Conservation (phyloP, 1,139 yeast species). For the Yamadazyma diddensiae region DNA sequence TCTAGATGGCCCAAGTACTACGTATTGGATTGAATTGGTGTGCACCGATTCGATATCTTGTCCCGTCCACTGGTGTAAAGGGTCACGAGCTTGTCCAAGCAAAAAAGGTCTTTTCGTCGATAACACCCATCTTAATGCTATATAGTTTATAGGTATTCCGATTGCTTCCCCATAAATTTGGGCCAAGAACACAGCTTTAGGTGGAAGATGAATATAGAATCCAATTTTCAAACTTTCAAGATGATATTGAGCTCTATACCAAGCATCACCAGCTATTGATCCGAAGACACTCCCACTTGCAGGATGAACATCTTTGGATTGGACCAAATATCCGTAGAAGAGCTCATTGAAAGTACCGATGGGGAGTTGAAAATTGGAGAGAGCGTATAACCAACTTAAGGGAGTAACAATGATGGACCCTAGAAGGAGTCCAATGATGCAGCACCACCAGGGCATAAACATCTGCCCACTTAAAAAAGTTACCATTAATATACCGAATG, state of each 20-base stretch:
- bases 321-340: slow-evolving; percentile 44
- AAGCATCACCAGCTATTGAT: slow-evolving; percentile 50
- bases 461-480: slow-evolving; percentile 36
- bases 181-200: slow-evolving; percentile 44
- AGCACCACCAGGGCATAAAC: slow-evolving; percentile 52
- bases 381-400: slow-evolving; percentile 48
- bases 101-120: slow-evolving; percentile 35
- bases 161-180: slow-evolving; percentile 48
- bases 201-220: slow-evolving; percentile 48
- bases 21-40: slow-evolving; percentile 50
- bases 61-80: slow-evolving; percentile 54
- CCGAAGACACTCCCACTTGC: slow-evolving; percentile 50
- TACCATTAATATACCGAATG: slow-evolving; percentile 31
- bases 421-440: slow-evolving; percentile 38
- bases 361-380: slow-evolving; percentile 50
- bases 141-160: slow-evolving; percentile 50
- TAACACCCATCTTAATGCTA: slow-evolving; percentile 47
- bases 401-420: slow-evolving; percentile 49
- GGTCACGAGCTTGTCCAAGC: slow-evolving; percentile 37
- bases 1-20: slow-evolving; percentile 44
- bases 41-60: slow-evolving; percentile 39
- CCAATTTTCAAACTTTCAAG: slow-evolving; percentile 49
- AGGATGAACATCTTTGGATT: slow-evolving; percentile 36
- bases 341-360: slow-evolving; percentile 52
- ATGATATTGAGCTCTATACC: slow-evolving; percentile 52